Evolutionary conservation across 306 rosid species (phyloP), one percentile per base, ranked within the genome.

Genomic region (Vigna hirtella): DNA sequence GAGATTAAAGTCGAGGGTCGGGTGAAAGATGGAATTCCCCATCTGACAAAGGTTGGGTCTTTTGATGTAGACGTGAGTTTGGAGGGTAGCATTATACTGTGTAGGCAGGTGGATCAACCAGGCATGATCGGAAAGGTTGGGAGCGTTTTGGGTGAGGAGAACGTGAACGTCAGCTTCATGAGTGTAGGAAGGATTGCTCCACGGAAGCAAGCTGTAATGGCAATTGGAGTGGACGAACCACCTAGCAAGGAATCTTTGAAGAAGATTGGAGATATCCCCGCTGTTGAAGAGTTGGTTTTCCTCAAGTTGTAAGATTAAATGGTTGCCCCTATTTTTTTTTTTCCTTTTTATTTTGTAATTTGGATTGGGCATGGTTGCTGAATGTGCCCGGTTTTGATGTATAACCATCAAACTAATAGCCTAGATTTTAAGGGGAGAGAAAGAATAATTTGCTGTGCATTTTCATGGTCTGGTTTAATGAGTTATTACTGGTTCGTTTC

Each of bases 131-230:
- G 98, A 80, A 83, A 26, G 77, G 97, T 96, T 28, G 98, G 98
- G 42, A 91, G 93, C 85, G 72, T 96, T 73, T 80, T 96, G 79
- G 99, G 98, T 28, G 78, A 93, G 70, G 99, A 91, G 83, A 96
- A 93, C 81, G 97, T 96, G 77, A 93, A 96, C 47, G 99, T 96
- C 20, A 93, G 99, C 77, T 96, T 96, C 89, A 96, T 96, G 99
- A 96, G 99, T 32, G 98, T 93, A 0, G 99, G 98, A 80, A 93
- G 99, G 83, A 91, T 85, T 50, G 98, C 99, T 51, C 99, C 99
- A n/a, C 85, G 98, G 45, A 96, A 91, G 93, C 99, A 91, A 52
- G 99, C 99, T 82, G 91, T 96, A 38, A 96, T 96, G 99, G 99
- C 99, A 30, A 96, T 96, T 34, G 99, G 99, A 20, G 99, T 96